phyloP scores from a whole-genome alignment of 495 filamentous ascomycete species.

The Bombardia bombarda region DNA sequence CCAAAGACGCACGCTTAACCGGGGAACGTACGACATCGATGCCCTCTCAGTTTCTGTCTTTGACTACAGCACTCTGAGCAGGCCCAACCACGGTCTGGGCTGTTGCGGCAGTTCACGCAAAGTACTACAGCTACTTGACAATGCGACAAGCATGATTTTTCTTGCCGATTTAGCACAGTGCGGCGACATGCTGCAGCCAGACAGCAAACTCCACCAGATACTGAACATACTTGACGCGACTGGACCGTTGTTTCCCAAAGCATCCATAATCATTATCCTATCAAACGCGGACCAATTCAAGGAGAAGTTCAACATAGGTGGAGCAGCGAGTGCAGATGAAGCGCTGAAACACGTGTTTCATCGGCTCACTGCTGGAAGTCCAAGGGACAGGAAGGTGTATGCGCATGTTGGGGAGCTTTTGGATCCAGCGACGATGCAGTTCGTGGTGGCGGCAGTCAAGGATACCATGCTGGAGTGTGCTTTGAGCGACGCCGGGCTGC shows the following conservation, averaged over 20 bases:
- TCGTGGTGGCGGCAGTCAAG: slow-evolving; percentile 5
- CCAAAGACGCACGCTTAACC: neutral
- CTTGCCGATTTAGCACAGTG: slow-evolving; percentile 3
- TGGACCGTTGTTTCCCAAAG: neutral
- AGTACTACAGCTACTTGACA: neutral
- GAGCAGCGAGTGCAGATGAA: no score
- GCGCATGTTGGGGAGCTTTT: slow-evolving; percentile 3
- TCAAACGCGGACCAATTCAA: slow-evolving; percentile 1
- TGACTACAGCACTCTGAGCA: neutral
- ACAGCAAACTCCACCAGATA: neutral
- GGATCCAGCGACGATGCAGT: neutral
- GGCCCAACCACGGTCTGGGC: no score
- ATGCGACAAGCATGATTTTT: neutral
- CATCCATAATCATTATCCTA: slow-evolving; percentile 1
- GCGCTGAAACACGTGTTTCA: no score
- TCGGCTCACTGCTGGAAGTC: no score
- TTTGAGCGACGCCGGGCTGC: neutral
- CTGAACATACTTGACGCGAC: neutral
- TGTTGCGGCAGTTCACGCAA: neutral
- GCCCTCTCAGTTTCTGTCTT: slow-evolving; percentile 2
- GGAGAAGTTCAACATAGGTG: slow-evolving; percentile 2
- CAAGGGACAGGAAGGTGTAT: neutral
- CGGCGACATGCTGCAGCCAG: neutral
- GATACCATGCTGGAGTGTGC: slow-evolving; percentile 6
- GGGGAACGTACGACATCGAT: slow-evolving; percentile 5